phyloP scores from a whole-genome alignment of 2,329 filamentous ascomycete species.

The Pezicula neosporulosa region DNA sequence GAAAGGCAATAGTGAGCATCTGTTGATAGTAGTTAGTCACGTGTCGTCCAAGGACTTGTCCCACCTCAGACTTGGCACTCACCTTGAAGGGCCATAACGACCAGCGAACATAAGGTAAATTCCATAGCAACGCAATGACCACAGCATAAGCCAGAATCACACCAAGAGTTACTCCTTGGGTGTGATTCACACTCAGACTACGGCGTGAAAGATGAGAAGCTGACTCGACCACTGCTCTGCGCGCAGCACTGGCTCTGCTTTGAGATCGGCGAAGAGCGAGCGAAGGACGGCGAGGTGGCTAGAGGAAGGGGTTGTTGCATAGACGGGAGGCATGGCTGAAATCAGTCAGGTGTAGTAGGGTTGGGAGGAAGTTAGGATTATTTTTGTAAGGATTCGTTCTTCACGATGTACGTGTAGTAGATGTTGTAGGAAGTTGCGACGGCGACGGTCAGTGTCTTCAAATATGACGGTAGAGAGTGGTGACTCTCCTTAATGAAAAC shows the following conservation, averaged over 20 bases:
- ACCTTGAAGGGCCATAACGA: slow-evolving; percentile 81
- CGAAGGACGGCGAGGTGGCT: slow-evolving; percentile 4
- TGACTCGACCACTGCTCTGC: slow-evolving; percentile 9
- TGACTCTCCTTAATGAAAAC: too few species aligned
- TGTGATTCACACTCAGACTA: slow-evolving; percentile 44
- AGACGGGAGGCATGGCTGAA: slow-evolving; percentile 9
- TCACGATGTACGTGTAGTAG: too few species aligned
- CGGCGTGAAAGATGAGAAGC: slow-evolving; percentile 14
- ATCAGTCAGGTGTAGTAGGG: background rate
- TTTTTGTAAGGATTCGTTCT: too few species aligned
- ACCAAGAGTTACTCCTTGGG: slow-evolving; percentile 68
- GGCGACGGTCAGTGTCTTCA: too few species aligned
- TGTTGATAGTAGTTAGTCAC: slow-evolving; percentile 25
- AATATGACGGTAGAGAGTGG: too few species aligned
- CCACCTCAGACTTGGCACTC: slow-evolving; percentile 14
- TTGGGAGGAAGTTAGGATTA: too few species aligned
- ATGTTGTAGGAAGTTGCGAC: too few species aligned
- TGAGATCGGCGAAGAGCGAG: slow-evolving; percentile 1
- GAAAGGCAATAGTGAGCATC: slow-evolving; percentile 83
- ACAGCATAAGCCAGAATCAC: slow-evolving; percentile 71
- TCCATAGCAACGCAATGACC: slow-evolving; percentile 74
- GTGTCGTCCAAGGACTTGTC: background rate
- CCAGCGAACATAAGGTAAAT: slow-evolving; percentile 72
- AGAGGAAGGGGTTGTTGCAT: background rate
- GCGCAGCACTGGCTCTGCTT: slow-evolving; percentile 1